Evolutionary conservation across 148 eudicot species (phyloP), one percentile per base, ranked within the genome.

Genomic region (Camellia granthamiana): DNA sequence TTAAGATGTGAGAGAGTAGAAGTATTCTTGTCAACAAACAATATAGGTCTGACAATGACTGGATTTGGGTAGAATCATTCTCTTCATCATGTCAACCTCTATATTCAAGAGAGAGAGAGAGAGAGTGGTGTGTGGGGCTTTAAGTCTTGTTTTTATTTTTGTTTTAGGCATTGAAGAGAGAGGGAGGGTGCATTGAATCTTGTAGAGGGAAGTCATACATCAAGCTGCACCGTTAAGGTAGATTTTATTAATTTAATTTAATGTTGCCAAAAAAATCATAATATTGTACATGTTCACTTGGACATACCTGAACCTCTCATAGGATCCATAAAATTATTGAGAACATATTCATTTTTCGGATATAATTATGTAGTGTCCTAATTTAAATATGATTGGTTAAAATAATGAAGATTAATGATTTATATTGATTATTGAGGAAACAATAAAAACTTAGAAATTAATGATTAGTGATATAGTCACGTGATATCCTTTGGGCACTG

Each of bases 161-260:
- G 19, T 60, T 21, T 63, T 1, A 6, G 1, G 13, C 30, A 2
- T 7, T 44, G 14, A n/a, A 1, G 43, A 41, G 38, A 30, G 19
- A 55, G n/a, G n/a, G n/a, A 18, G 9, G 76, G 74, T 72, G 61
- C 76, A 72, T 51, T 72, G 76, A 72, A 72, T 54, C 76, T 8
- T 72, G 55, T 7, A 72, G 76, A 72, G 42, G 21, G 60, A 3
- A 15, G 76, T 72, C 76, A 54, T 61, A 1, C 64, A 61, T 61
- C 55, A 72, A 15, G 13, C 23, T 21, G 30, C 38, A 54, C 11
- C 23, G 75, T 44, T 46, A 47, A 6, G 56, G 21, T 0, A 70
- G 30, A 30, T 30, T 30, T 30, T 30, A 30, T 30, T 30, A 30
- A 30, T 30, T 30, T 30, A 30, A 30, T 1, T 30, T 30, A 71